Evolutionary conservation across 2,329 filamentous ascomycete genomes (phyloP).

Genomic region (Cladophialophora chaetospira): DNA sequence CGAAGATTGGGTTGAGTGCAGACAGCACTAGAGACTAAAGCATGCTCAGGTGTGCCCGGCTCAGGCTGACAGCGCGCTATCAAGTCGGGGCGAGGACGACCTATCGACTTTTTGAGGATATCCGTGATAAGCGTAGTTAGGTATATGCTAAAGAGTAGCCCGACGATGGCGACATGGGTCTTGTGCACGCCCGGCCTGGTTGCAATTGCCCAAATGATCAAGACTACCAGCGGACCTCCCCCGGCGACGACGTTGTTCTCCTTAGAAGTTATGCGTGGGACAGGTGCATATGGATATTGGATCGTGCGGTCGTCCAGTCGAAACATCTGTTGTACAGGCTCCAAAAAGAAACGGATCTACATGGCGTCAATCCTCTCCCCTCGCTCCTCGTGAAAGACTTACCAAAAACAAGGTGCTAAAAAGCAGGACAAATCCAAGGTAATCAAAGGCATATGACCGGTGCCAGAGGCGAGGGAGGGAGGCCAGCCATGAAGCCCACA

Average conservation of each 20-base stretch:
- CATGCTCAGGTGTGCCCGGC: conserved; percentile 56
- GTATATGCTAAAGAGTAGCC: conserved; percentile 73
- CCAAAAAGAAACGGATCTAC: conserved; percentile 68
- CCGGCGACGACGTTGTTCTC: conserved; percentile 79
- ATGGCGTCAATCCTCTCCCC: conserved; percentile 45
- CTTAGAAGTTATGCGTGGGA: conserved; percentile 73
- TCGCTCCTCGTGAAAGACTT: neutral
- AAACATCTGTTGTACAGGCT: conserved; percentile 94
- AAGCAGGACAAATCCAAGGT: conserved; percentile 74
- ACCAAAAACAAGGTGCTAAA: conserved; percentile 61
- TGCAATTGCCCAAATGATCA: conserved; percentile 66
- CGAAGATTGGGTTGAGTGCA: conserved; percentile 56
- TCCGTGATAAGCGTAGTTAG: conserved; percentile 83
- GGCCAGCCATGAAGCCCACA: conserved; percentile 36
- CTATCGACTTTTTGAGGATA: conserved; percentile 83
- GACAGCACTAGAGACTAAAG: conserved; percentile 52
- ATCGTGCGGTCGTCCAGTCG: conserved; percentile 80
- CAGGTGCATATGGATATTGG: conserved; percentile 78
- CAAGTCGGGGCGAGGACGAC: conserved; percentile 80
- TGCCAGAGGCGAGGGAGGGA: conserved; percentile 54
- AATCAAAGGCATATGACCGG: conserved; percentile 85
- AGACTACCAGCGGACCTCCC: conserved; percentile 66
- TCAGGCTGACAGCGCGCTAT: conserved; percentile 79
- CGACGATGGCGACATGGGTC: conserved; percentile 80
- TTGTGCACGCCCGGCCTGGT: conserved; percentile 70